These are phyloP conservation scores for Xylaria intraflava DNA, from an alignment of 495 filamentous ascomycete genomes.

Conservation along the genomic window DNA sequence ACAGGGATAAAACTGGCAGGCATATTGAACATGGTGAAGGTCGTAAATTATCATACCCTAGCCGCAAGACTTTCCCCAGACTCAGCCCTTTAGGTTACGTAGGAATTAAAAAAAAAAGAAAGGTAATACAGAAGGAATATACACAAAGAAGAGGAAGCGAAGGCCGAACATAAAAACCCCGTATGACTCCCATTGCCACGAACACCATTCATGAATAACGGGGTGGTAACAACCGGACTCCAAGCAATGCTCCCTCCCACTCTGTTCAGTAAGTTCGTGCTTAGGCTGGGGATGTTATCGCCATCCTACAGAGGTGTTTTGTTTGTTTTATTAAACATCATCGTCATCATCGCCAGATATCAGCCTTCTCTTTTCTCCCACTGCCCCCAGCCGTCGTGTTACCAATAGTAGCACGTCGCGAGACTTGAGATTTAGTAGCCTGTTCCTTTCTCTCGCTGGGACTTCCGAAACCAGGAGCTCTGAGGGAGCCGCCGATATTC, in stretches of 20 bases:
- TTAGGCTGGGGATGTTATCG: not conserved
- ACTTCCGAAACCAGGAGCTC: slow-evolving; percentile 19
- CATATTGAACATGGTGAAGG: not conserved
- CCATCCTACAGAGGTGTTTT: not conserved
- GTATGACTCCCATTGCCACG: not conserved
- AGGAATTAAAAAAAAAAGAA: not conserved
- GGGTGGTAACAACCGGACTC: not conserved
- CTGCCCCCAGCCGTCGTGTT: slow-evolving; percentile 14
- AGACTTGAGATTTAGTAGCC: not conserved
- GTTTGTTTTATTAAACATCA: not conserved
- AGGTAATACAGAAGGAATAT: slow-evolving; percentile 1
- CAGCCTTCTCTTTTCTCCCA: slow-evolving; percentile 13
- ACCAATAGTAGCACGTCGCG: slow-evolving; percentile 29
- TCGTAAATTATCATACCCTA: slow-evolving; percentile 6
- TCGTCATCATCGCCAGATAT: slow-evolving; percentile 20
- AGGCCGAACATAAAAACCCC: not conserved
- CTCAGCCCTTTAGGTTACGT: not conserved
- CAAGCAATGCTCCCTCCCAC: slow-evolving; percentile 2
- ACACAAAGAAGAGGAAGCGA: not conserved
- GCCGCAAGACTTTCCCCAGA: not conserved
- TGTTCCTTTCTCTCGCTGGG: slow-evolving; percentile 15
- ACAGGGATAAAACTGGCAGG: not conserved
- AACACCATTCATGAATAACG: not conserved
- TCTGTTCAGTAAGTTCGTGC: not conserved
- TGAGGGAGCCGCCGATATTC: slow-evolving; percentile 33